Base-by-base conservation (phyloP, 371 early-diverging fungal genomes). In the Syncephalastrum racemosum region DNA sequence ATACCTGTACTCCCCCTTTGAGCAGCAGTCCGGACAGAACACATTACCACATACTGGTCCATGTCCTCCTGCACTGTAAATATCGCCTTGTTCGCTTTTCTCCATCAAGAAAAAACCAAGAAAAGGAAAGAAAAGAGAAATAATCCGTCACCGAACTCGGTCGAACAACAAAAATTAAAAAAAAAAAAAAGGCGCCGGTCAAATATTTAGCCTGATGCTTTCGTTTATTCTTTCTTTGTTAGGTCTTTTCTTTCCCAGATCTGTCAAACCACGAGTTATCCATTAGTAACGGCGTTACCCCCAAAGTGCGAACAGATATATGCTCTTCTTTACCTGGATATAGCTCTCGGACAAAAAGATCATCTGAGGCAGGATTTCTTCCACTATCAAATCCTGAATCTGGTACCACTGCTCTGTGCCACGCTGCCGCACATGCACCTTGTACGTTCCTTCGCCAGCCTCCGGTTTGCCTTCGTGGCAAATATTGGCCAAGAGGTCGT, bases 361-460 rank as follows among this genome's bases (percentile, higher is more conserved):
- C 93, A 95, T 94, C 60, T 97, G 95, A 10, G 97, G 92, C 73
- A 91, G 86, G 46, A 95, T 90, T 54, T 93, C 94, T 63, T 95
- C 93, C 2, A 96, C 96, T 58, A 89, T 83, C 58, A 98, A 74
- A 64, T 98, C 98, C 58, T 95, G 95, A 27, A 97, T 91, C 68
- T 87, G 88, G 66, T 89, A 94, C 99, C 99, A 98, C 64, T 95
- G 93, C 53, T 90, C 92, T 49, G 82, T 83, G 10, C 89, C 90
- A 5, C 83, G 83, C 62, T 90, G 85, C 14, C 86, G 82, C 43
- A 96, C 81, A 65, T 95, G 94, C 0, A 89, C 85, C 47, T 91
- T 87, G 68, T 95, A 97, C 0, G 76, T 77, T 8, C 90, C 88
- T 48, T 87, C 76, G 4, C 84, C 87, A 2, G 84, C 59, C 8